Percentiles rank a stretch among this genome's conserved stretches.
Conservation (phyloP, 805 yeast genomes). For the Candida chilensis region DNA sequence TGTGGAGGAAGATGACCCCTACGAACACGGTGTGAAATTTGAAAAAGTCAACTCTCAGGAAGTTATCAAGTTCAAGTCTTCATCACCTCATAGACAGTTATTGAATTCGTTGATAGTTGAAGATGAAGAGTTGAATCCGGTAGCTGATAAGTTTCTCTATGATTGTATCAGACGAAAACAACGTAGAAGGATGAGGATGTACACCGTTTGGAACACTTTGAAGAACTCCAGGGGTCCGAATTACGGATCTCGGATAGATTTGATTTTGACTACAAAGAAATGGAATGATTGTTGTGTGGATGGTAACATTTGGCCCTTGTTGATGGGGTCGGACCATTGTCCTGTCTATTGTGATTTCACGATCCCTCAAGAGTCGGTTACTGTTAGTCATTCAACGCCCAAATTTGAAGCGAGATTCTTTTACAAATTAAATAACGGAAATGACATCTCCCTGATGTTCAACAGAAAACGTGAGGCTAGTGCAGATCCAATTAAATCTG, state of each 20-base stretch:
- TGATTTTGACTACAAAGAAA: constrained; percentile 43
- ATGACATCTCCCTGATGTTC: constrained; percentile 18
- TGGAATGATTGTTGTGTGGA: constrained; percentile 20
- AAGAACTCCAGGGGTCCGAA: constrained; percentile 71
- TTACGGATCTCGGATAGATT: constrained; percentile 83
- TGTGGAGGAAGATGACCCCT: constrained; percentile 7
- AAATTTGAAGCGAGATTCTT: constrained; percentile 45
- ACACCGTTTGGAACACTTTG: constrained; percentile 88
- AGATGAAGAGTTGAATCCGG: constrained; percentile 20
- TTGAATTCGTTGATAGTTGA: constrained; percentile 32
- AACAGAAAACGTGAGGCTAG: too few relatives aligned
- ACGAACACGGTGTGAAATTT: constrained; percentile 13
- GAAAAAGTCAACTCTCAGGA: constrained; percentile 19
- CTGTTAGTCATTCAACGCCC: constrained; percentile 11
- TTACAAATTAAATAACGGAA: constrained; percentile 24
- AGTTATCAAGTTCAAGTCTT: constrained; percentile 21
- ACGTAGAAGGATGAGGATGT: constrained; percentile 55
- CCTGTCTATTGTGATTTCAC: constrained; percentile 72
- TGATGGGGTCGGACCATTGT: constrained; percentile 92
- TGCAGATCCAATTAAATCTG: not conserved
- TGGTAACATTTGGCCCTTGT: constrained; percentile 55
- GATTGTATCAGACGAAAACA: constrained; percentile 54
- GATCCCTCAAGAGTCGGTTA: constrained; percentile 3
- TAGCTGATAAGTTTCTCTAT: constrained; percentile 23
- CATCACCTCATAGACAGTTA: constrained; percentile 29